These are phyloP conservation scores for Amoebophrya sp. DNA, from an alignment of 169 alveolate genomes.

Conservation along the genomic window DNA sequence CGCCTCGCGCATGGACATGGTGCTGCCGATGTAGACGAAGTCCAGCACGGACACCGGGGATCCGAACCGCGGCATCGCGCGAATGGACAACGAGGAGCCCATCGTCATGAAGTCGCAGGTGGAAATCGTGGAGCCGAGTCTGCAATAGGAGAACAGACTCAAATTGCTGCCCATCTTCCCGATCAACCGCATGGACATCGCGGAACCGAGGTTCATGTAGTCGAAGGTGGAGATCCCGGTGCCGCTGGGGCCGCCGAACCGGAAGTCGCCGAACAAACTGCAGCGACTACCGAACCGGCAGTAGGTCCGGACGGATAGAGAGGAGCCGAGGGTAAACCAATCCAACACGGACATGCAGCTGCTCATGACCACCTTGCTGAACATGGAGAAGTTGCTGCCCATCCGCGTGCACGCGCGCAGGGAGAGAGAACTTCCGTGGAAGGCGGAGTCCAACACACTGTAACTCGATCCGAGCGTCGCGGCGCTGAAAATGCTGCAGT, in stretches of 20 bases:
- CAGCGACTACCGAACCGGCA: background rate
- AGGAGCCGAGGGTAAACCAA: constrained; percentile 8
- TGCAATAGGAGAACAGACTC: background rate
- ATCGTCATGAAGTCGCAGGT: background rate
- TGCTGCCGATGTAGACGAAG: background rate
- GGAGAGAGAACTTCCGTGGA: constrained; percentile 3
- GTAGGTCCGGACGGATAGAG: constrained; percentile 25
- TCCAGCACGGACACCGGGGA: constrained; percentile 13
- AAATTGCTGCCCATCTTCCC: background rate
- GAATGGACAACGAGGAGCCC: constrained; percentile 22
- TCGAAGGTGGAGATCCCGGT: constrained; percentile 5
- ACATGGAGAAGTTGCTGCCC: background rate
- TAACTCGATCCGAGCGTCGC: background rate
- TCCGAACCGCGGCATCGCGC: constrained; percentile 32
- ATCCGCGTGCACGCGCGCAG: background rate
- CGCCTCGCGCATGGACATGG: background rate
- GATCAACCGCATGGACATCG: background rate
- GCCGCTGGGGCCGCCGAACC: constrained; percentile 20
- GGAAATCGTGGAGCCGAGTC: constrained; percentile 26
- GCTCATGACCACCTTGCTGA: background rate
- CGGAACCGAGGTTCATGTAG: background rate
- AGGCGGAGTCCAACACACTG: background rate
- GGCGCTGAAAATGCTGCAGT: background rate
- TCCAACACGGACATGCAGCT: background rate
- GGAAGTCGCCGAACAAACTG: background rate